Evolutionary conservation across 177 flowering plant species (phyloP).

Genomic region (Telopea speciosissima): DNA sequence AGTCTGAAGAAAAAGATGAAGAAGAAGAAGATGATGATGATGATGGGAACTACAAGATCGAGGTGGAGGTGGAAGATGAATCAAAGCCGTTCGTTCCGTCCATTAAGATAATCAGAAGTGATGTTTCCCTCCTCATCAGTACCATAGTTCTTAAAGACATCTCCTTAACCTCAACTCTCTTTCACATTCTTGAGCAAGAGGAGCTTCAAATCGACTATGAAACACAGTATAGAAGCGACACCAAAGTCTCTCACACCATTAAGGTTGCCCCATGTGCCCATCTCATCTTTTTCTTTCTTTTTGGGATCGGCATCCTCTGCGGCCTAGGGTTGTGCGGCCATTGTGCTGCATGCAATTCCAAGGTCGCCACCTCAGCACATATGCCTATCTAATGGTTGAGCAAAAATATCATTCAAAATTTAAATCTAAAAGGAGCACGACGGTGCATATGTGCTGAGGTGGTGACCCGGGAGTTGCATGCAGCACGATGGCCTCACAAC

Average conservation of each 20-base stretch:
- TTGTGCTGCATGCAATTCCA: too few relatives aligned
- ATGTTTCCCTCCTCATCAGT: conserved; percentile 14
- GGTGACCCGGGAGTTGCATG: too few relatives aligned
- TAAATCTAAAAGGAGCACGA: too few relatives aligned
- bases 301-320: too few relatives aligned
- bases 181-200: conserved; percentile 21
- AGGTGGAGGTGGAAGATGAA: neutral
- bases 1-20: neutral
- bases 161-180: conserved; percentile 20
- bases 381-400: too few relatives aligned
- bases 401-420: too few relatives aligned
- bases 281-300: neutral
- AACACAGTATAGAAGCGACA: conserved; percentile 24
- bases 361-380: too few relatives aligned
- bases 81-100: conserved; percentile 14
- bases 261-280: conserved; percentile 4
- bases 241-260: conserved; percentile 21
- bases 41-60: neutral
- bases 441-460: too few relatives aligned
- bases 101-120: conserved; percentile 12
- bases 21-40: neutral
- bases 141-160: conserved; percentile 18
- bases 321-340: too few relatives aligned
- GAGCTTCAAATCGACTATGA: conserved; percentile 21
- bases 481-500: too few relatives aligned